Base-by-base conservation (phyloP, 257 asterid genomes). In the Penstemon davidsonii region DNA sequence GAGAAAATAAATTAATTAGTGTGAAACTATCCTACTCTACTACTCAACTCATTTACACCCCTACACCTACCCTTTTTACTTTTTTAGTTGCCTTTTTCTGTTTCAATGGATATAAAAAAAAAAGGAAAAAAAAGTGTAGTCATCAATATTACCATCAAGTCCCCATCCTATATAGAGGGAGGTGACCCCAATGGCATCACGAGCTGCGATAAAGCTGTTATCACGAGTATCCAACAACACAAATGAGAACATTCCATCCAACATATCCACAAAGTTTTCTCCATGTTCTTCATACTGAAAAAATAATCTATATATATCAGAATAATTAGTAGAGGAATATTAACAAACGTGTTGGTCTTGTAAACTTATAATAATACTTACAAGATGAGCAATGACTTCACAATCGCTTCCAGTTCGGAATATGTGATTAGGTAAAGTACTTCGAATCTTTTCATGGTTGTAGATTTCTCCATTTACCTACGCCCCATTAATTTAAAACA, bases 401-500 rank as follows among this genome's bases (percentile, higher is more conserved):
- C 99, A 94, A 39, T 91, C 99, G 51, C 99, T 91, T 50, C 96
- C 96, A 25, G 99, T 91, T 59, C 79, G 75, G 77, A 94, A 94
- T 67, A 81, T 87, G 87, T 91, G 99, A 50, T 86, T 77, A 12
- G 96, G 82, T 84, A 94, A 69, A 63, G 47, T 69, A 66, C 50
- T 67, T n/a, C 98, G 87, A 69, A 94, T 77, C 37, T 72, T 71
- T 81, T 91, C 96, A 8, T 94, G 99, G 84, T 94, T 94, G 83
- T 94, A 94, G 66, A 94, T 94, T 73, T 94, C 99, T 58, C 99
- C 99, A 74, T 94, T 94, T 1, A 94, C 99, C 99, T 92, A 75
- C 67, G 70, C 60, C 53, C 56, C 60, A 60, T 15, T 40, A 15
- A 15, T 15, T 15, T 15, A 55, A 8, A 51, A 25, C 33, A 25